These are phyloP conservation scores for Trametes maxima DNA, from an alignment of 768 basidiomycete species.

Conservation along the genomic window DNA sequence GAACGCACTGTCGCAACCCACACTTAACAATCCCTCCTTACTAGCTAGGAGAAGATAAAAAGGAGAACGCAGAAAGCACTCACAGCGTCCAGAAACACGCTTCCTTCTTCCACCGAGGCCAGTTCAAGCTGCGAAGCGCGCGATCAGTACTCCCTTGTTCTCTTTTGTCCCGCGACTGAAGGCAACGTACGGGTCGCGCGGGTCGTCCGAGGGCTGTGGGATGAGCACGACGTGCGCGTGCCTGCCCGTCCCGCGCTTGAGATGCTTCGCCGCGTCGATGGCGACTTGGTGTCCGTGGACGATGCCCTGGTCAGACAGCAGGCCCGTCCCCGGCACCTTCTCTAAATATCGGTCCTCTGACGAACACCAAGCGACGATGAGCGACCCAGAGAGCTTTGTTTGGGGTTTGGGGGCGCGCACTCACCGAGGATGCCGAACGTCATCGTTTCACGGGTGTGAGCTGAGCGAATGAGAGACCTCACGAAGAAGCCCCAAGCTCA, in stretches of 20 bases:
- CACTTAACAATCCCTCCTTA: neutral
- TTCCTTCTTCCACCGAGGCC: constrained; percentile 50
- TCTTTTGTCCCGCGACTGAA: neutral
- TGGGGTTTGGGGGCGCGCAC: constrained; percentile 4
- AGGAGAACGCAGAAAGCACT: constrained; percentile 3
- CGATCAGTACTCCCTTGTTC: neutral
- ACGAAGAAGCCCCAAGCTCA: neutral
- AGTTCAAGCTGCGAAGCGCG: constrained; percentile 36
- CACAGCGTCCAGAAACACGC: constrained; percentile 49
- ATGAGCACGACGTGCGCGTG: constrained; percentile 43
- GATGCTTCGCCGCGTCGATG: constrained; percentile 36
- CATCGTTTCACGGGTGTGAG: constrained; percentile 26
- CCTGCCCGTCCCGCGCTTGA: constrained; percentile 43
- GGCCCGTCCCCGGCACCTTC: constrained; percentile 44
- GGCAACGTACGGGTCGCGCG: constrained; percentile 42
- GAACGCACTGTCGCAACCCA: constrained; percentile 40
- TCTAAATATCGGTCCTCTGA: constrained; percentile 42
- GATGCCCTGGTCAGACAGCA: constrained; percentile 43
- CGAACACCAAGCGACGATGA: neutral
- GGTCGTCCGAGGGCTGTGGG: constrained; percentile 48
- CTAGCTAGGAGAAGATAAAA: neutral
- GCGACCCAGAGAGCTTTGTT: neutral
- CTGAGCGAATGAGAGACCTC: neutral
- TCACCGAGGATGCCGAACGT: constrained; percentile 42
- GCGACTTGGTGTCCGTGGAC: constrained; percentile 39